Conservation (phyloP, 495 filamentous ascomycete genomes). For the Trichoderma virens region DNA sequence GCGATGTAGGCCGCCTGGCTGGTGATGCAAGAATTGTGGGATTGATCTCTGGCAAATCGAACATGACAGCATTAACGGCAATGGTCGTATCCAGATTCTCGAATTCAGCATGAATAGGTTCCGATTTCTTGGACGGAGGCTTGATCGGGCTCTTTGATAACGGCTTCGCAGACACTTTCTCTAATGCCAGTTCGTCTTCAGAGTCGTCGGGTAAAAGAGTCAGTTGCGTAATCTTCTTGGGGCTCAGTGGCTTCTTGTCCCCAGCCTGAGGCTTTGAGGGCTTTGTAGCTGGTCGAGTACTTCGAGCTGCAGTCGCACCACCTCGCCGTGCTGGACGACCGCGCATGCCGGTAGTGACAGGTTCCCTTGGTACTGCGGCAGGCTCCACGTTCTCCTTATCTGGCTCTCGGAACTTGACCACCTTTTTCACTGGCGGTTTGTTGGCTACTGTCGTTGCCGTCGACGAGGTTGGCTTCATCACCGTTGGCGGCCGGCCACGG, state of each 20-base stretch:
- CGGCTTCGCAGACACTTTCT: conserved; percentile 40
- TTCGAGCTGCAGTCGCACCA: conserved; percentile 16
- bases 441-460: conserved; percentile 23
- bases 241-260: conserved; percentile 38
- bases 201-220: conserved; percentile 27
- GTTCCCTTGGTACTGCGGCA: conserved; percentile 17
- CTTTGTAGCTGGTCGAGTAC: conserved; percentile 11
- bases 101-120: conserved; percentile 1
- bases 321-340: conserved; percentile 22
- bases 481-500: conserved; percentile 26
- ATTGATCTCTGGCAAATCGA: conserved; percentile 17
- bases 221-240: conserved; percentile 51
- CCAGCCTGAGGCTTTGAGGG: conserved; percentile 14
- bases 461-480: conserved; percentile 14
- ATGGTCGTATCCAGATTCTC: conserved; percentile 13
- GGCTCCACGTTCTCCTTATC: conserved; percentile 48
- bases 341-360: conserved; percentile 18
- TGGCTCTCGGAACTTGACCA: conserved; percentile 48
- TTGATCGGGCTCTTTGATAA: conserved; percentile 42
- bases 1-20: conserved; percentile 36
- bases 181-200: conserved; percentile 46
- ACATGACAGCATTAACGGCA: conserved; percentile 10
- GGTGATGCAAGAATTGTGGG: conserved; percentile 35
- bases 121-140: conserved; percentile 23
- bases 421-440: conserved; percentile 41